These are phyloP conservation scores for Rugiboletus extremiorientalis DNA, from an alignment of 1,284 basidiomycete species.

Conservation along the genomic window DNA sequence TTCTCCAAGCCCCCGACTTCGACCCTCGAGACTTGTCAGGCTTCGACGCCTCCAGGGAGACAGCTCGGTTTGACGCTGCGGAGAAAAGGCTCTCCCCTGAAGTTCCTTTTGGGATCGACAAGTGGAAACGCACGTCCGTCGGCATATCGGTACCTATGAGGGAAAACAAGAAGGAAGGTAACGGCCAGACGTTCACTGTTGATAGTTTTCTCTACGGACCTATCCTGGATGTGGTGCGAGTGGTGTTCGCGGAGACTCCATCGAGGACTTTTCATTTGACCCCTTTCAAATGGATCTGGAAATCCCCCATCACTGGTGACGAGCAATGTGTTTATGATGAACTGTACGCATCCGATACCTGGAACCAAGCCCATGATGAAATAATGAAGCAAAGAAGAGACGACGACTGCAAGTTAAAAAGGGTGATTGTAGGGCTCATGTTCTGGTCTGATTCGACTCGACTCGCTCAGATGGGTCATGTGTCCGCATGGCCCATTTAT, in stretches of 20 bases:
- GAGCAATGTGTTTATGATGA: conserved; percentile 3
- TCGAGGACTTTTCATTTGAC: background rate
- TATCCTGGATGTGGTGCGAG: background rate
- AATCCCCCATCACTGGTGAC: background rate
- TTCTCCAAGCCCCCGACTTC: too few species aligned
- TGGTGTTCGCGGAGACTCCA: background rate
- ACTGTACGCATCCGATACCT: conserved; percentile 2
- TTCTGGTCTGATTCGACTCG: conserved; percentile 40
- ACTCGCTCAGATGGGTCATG: conserved; percentile 35
- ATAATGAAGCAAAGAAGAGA: too few species aligned
- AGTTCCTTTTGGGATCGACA: background rate
- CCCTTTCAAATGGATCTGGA: conserved; percentile 4
- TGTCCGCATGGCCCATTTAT: too few species aligned
- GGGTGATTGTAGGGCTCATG: conserved; percentile 26
- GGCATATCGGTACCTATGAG: background rate
- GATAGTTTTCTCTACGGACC: background rate
- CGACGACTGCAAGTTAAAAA: conserved; percentile 3
- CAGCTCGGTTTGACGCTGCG: background rate
- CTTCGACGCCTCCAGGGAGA: background rate
- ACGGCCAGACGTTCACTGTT: background rate
- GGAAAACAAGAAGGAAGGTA: background rate
- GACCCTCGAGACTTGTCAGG: too few species aligned
- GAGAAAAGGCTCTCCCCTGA: too few species aligned
- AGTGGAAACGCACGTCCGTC: background rate
- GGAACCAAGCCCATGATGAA: too few species aligned